These are phyloP conservation scores for Fusarium goolgardi DNA, from an alignment of 2,329 filamentous ascomycete genomes.

Conservation along the genomic window DNA sequence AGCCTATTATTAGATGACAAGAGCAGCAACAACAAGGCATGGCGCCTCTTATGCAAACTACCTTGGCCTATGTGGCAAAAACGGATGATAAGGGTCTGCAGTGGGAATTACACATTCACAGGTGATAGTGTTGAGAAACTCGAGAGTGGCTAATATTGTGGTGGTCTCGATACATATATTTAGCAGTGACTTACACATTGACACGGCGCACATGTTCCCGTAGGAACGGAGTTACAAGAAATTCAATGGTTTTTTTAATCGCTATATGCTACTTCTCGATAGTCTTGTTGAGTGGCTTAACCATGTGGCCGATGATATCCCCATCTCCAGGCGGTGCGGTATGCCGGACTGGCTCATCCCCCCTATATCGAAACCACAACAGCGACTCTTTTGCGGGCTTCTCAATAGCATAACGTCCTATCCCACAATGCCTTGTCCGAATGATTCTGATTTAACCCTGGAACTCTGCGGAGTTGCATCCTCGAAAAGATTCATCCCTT, in stretches of 20 bases:
- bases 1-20: conserved; percentile 12
- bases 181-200: conserved; percentile 7
- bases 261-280: background rate
- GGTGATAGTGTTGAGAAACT: background rate
- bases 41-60: conserved; percentile 18
- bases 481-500: too few species aligned
- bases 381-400: background rate
- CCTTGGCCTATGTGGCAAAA: background rate
- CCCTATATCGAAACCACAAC: background rate
- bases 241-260: background rate
- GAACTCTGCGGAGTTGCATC: background rate
- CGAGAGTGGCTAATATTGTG: conserved; percentile 1
- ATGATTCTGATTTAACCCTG: background rate
- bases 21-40: conserved; percentile 13
- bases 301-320: background rate
- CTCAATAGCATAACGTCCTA: background rate
- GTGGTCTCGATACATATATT: background rate
- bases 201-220: background rate
- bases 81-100: background rate
- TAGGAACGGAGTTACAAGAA: background rate
- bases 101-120: background rate
- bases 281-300: background rate
- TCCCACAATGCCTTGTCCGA: background rate
- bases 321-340: background rate
- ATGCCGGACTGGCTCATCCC: background rate